Conservation (phyloP, 192 early-diverging fungal species). For the Backusella circina region DNA sequence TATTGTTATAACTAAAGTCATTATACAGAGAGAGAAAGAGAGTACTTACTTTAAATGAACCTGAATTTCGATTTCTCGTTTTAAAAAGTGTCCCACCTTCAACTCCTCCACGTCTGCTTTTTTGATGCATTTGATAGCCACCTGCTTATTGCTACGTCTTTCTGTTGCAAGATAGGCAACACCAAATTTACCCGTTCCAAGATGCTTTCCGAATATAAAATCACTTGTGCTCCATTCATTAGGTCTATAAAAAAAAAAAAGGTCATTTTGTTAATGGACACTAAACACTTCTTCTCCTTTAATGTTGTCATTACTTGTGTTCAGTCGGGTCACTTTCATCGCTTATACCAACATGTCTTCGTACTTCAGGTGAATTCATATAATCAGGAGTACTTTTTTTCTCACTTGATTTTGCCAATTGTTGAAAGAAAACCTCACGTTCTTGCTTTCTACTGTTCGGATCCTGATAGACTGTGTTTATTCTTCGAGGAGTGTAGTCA, state of each 20-base stretch:
- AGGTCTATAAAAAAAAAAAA: not conserved
- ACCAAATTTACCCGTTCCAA: slow-evolving; percentile 96
- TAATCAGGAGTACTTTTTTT: not conserved
- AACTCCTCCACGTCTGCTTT: slow-evolving; percentile 74
- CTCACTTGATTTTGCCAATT: not conserved
- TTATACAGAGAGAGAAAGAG: no score
- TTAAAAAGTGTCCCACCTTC: slow-evolving; percentile 80
- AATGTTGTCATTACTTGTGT: not conserved
- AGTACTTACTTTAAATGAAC: slow-evolving; percentile 76
- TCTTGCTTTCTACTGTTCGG: slow-evolving; percentile 1
- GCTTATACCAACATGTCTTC: slow-evolving; percentile 18
- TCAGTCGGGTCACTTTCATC: not conserved
- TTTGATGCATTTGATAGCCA: slow-evolving; percentile 87
- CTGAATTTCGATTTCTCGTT: slow-evolving; percentile 95
- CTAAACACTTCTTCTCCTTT: not conserved
- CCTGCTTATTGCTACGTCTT: slow-evolving; percentile 72
- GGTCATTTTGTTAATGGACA: not conserved
- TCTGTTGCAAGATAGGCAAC: slow-evolving; percentile 88
- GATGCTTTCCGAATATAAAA: slow-evolving; percentile 84
- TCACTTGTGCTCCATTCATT: slow-evolving; percentile 60
- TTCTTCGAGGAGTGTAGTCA: slow-evolving; percentile 29
- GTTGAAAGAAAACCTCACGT: slow-evolving; percentile 9
- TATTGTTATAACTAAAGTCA: no score
- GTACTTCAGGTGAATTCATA: slow-evolving; percentile 31
- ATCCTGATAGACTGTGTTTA: not conserved